Base-by-base conservation (phyloP, 169 alveolate species). In the Plasmodium gonderi region DNA sequence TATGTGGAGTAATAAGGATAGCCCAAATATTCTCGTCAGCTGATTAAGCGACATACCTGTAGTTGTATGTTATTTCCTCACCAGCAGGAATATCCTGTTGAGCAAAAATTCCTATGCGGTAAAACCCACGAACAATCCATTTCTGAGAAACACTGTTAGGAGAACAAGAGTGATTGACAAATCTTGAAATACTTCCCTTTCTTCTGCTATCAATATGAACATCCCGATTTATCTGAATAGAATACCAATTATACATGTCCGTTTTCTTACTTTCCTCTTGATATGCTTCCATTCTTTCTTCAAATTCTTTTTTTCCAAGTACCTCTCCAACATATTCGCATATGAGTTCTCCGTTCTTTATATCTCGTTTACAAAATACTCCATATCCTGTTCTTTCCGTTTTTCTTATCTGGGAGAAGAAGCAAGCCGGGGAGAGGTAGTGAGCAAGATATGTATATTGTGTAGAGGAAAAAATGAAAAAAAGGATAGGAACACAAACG, bases 81-180 rank as follows among this genome's bases (percentile, higher is more conserved):
- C 98, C 99, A 54, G 97, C 97, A 12, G 95, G 76, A 33, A 99
- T 98, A 76, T 97, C 97, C 92, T 98, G 97, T 82, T 92, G 94
- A 6, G 99, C 98, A 94, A 98, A 99, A 42, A 99, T 97, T 26
- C 99, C 99, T 81, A 99, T 98, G 79, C 99, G 97, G 60, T 97
- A 98, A 91, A 98, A 98, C 2, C 99, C 99, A 14, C 97, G 94
- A 4, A 98, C 99, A 75, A 97, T 97, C 98, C 99, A 98, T 79
- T 98, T 98, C 90, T 98, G 98, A 9, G 99, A 98, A 45, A 98
- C 96, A 76, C 99, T 98, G 95, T 98, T 99, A n/a, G 99, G 99
- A 40, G 98, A 99, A 94, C 99, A 99, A 23, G 99, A 98, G 92
- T 98, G 99, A 95, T 99, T 99, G 11, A 99, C 98, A 93, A 98